A percentile compares a stretch with the other conserved stretches of the same genome.
phyloP scores from a whole-genome alignment of 306 rosid genomes.

The Senna siamea region DNA sequence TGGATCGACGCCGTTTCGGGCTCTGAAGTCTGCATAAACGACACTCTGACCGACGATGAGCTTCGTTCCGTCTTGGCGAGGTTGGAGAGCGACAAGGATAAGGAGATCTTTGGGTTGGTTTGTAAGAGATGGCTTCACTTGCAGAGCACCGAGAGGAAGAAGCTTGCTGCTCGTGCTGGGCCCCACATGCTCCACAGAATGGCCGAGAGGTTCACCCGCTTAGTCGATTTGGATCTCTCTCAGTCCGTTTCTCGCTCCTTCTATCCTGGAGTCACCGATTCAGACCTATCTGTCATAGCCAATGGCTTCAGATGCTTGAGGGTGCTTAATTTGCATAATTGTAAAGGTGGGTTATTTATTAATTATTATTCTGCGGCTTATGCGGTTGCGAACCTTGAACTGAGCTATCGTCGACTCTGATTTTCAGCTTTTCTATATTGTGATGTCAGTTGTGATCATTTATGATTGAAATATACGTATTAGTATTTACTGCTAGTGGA shows the following conservation, averaged over 20 bases:
- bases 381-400: not conserved
- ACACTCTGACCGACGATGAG: conserved; percentile 75
- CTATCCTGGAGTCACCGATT: conserved; percentile 86
- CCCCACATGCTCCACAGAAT: conserved; percentile 81
- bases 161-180: conserved; percentile 88
- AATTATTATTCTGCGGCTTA: not conserved
- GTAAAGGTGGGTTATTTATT: conserved; percentile 60
- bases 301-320: conserved; percentile 68
- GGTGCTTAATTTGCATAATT: conserved; percentile 72
- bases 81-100: conserved; percentile 70
- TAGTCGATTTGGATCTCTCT: conserved; percentile 76
- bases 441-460: not conserved
- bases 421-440: not conserved
- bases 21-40: conserved; percentile 58
- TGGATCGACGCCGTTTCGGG: conserved; percentile 36
- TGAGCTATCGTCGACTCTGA: not conserved
- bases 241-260: conserved; percentile 95
- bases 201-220: conserved; percentile 81
- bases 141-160: conserved; percentile 94
- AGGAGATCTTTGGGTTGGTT: conserved; percentile 80
- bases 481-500: not conserved
- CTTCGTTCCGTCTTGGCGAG: conserved; percentile 70
- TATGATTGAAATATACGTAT: not conserved
- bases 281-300: conserved; percentile 81
- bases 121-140: conserved; percentile 89